Conservation (phyloP, 129 eudicot species). For the Arctium lappa region DNA sequence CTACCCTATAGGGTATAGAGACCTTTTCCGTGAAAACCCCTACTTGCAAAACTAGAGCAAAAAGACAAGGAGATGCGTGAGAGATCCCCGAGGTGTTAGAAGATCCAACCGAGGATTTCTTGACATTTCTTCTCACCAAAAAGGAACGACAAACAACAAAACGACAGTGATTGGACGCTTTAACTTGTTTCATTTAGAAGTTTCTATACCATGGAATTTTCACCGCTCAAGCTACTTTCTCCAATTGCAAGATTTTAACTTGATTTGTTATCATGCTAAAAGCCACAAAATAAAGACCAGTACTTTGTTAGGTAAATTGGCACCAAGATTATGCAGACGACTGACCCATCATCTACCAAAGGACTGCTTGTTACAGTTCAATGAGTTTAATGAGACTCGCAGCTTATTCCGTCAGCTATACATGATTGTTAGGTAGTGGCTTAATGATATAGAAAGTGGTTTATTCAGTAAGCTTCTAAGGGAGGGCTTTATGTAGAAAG, state of each 20-base stretch:
- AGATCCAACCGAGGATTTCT: slow-evolving; percentile 23
- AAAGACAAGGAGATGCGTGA: background rate
- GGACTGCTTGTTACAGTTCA: too few relatives aligned
- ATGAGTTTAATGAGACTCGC: too few relatives aligned
- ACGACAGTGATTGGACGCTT: background rate
- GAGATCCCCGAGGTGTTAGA: background rate
- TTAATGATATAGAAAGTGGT: too few relatives aligned
- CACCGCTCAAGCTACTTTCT: background rate
- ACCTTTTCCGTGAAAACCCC: background rate
- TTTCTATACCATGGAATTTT: background rate
- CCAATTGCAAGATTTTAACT: slow-evolving; percentile 1
- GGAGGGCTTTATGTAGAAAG: too few relatives aligned
- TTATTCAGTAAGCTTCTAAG: too few relatives aligned
- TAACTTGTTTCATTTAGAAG: slow-evolving; percentile 8
- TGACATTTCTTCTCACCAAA: background rate
- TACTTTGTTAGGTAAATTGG: background rate
- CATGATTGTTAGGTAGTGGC: too few relatives aligned
- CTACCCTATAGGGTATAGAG: background rate
- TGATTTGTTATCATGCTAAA: background rate
- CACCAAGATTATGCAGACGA: slow-evolving; percentile 1
- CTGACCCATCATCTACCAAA: background rate
- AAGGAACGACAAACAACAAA: background rate
- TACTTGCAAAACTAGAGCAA: background rate
- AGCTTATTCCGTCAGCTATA: too few relatives aligned
- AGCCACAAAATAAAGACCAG: slow-evolving; percentile 13